Evolutionary conservation across 192 early-diverging fungal genomes (phyloP).

Genomic region (Spizellomyces sp.): DNA sequence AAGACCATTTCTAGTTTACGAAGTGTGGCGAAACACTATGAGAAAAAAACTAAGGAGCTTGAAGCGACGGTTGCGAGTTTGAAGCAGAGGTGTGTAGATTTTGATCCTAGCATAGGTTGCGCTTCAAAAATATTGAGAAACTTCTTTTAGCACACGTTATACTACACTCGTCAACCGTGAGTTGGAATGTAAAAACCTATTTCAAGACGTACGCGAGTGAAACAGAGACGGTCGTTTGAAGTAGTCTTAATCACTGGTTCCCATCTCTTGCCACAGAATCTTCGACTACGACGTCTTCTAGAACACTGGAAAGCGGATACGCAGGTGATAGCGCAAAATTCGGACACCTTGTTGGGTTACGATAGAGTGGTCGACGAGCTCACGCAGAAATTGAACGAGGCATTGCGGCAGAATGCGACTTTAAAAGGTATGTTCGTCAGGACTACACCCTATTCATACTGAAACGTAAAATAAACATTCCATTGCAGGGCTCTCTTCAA

Average conservation of each 20-base stretch:
- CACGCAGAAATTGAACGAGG: neutral
- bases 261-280: neutral
- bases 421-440: too few species aligned
- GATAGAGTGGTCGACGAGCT: neutral
- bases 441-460: too few species aligned
- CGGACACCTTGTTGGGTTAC: neutral
- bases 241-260: too few species aligned
- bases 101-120: too few species aligned
- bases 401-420: too few species aligned
- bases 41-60: neutral
- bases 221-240: too few species aligned
- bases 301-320: neutral
- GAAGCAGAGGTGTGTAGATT: neutral
- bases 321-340: neutral
- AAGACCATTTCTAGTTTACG: conserved; percentile 1
- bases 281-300: neutral
- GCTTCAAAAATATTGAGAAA: too few species aligned
- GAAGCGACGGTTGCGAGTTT: neutral
- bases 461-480: too few species aligned
- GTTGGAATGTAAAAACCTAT: neutral
- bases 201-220: neutral
- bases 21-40: neutral
- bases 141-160: neutral
- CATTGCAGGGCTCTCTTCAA: too few species aligned
- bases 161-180: neutral